A percentile compares a stretch with the other conserved stretches of the same genome.
Evolutionary conservation across 2,329 filamentous ascomycete species (phyloP).

Genomic region (Pseudodiploospora longispora): DNA sequence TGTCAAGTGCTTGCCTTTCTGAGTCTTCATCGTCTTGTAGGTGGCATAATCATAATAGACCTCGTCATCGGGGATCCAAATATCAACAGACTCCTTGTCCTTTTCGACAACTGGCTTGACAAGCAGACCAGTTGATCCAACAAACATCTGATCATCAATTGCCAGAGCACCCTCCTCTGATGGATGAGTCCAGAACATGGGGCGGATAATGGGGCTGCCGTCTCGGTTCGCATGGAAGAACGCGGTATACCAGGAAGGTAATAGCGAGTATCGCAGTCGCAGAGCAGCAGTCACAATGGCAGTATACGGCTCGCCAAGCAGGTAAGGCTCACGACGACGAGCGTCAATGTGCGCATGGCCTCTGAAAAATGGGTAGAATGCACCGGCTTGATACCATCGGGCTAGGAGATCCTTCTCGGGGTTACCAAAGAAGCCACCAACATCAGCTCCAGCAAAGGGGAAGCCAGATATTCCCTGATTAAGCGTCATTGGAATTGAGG

Average conservation of each 20-base stretch:
- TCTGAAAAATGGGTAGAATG: constrained; percentile 97
- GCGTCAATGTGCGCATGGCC: constrained; percentile 96
- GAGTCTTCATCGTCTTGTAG: constrained; percentile 62
- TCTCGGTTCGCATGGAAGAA: constrained; percentile 82
- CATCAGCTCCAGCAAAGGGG: constrained; percentile 90
- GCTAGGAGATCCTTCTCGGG: constrained; percentile 85
- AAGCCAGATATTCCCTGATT: constrained; percentile 89
- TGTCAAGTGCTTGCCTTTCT: constrained; percentile 61
- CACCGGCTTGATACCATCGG: constrained; percentile 93
- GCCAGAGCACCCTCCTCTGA: constrained; percentile 77
- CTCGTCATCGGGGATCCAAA: constrained; percentile 85
- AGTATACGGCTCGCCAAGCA: constrained; percentile 76
- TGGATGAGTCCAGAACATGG: constrained; percentile 90
- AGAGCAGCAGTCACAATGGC: constrained; percentile 81
- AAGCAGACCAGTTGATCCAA: constrained; percentile 83
- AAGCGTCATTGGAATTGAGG: constrained; percentile 84
- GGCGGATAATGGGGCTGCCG: constrained; percentile 79
- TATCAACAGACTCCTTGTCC: constrained; percentile 61
- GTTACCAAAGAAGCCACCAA: constrained; percentile 97
- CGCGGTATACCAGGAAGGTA: constrained; percentile 94
- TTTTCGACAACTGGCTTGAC: constrained; percentile 82
- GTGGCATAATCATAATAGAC: constrained; percentile 95
- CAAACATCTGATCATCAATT: constrained; percentile 87
- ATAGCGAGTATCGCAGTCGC: constrained; percentile 77
- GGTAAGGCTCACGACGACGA: constrained; percentile 86